Evolutionary conservation across 345 rosid species (phyloP), one percentile per base, ranked within the genome.

Genomic region (Turritis glabra): DNA sequence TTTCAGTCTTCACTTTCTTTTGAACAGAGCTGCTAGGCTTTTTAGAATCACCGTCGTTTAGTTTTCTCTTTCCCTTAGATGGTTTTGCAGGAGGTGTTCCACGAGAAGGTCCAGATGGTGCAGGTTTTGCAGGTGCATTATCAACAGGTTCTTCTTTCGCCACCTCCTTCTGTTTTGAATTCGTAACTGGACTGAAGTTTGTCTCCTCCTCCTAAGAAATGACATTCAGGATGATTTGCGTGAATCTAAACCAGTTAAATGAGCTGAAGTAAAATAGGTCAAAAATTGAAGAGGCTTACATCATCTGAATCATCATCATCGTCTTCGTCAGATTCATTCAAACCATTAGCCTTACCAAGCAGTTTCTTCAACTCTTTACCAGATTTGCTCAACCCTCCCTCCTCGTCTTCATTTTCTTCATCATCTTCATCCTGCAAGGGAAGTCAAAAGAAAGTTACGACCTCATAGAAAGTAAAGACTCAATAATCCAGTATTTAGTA

Each of bases 301-400:
- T 92, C 94, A 7, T 90, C 94, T 0, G 89, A 91, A 0, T 86
- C 93, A 2, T 92, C 99, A 0, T 95, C 99, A 1, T 90, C 98
- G 5, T 95, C 98, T 38, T 80, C 86, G 33, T 92, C 98, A 2
- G 96, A 90, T 29, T 92, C 97, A 77, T 87, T 71, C 58, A 79
- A 76, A 62, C 96, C 96, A 83, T 72, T 80, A 71, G 94, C 68
- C 80, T 77, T 83, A 30, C 96, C 96, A 9, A 95, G 92, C 67
- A 95, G 81, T 80, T 92, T 90, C 90, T 95, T 88, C 78, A 95
- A 77, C 82, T 95, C 99, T 79, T 90, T 92, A 27, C 99, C 99
- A 73, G 99, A 92, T 73, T 85, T 85, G 80, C 99, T 95, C 77
- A 95, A 75, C 32, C 93, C 91, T 64, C 96, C 96, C 51, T 84